A percentile compares a stretch with the other conserved stretches of the same genome.
These are phyloP conservation scores for Croton setiger DNA, from an alignment of 441 rosid species.

Conservation along the genomic window DNA sequence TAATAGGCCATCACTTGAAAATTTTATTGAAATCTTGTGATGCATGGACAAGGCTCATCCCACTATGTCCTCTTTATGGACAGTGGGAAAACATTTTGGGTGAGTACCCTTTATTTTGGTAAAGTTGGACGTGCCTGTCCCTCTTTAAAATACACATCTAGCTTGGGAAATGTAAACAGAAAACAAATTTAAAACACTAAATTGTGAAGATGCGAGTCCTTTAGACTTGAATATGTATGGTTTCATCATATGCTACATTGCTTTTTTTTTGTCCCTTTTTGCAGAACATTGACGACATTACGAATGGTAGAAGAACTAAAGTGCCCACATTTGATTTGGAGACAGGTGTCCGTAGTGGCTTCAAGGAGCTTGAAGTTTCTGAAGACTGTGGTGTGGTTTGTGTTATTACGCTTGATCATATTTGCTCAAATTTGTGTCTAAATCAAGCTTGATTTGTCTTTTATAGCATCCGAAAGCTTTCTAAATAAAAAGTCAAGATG, in stretches of 20 bases:
- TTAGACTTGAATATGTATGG: not conserved
- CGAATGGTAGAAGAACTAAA: constrained; percentile 67
- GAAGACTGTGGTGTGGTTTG: constrained; percentile 98
- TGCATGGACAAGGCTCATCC: no score
- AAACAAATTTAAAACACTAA: no score
- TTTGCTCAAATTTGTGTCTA: constrained; percentile 3
- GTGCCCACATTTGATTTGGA: constrained; percentile 86
- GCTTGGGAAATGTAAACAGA: no score
- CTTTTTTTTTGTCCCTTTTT: constrained; percentile 24
- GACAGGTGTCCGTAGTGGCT: constrained; percentile 81
- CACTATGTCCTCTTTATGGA: no score
- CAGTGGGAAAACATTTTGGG: no score
- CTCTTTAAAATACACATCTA: no score
- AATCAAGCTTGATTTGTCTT: not conserved
- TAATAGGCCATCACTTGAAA: constrained; percentile 24
- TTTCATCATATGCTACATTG: no score
- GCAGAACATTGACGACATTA: constrained; percentile 84
- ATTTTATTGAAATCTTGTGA: constrained; percentile 1
- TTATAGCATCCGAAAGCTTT: not conserved
- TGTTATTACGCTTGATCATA: constrained; percentile 32
- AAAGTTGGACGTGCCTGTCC: no score
- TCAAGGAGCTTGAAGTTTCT: constrained; percentile 88
- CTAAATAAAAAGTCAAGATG: constrained; percentile 1
- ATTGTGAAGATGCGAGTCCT: not conserved
- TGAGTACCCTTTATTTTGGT: no score